Percentiles rank a stretch among this genome's conserved stretches.
Evolutionary conservation across 768 basidiomycete genomes (phyloP).

Genomic region (Kockovaella imperatae): DNA sequence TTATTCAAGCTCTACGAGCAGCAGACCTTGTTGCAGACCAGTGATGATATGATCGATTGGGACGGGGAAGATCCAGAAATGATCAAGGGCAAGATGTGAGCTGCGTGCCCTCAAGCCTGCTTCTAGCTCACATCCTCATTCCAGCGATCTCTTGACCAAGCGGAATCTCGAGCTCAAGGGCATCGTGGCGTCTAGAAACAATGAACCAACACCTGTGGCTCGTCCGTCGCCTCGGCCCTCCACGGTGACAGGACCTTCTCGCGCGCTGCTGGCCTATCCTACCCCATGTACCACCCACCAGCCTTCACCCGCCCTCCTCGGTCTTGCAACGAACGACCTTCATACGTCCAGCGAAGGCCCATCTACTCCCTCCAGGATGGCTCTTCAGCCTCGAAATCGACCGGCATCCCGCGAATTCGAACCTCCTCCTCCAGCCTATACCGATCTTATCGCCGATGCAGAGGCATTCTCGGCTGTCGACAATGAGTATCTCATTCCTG

Average conservation of each 20-base stretch:
- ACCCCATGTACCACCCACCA: no score
- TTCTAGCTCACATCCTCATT: neutral
- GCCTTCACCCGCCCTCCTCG: no score
- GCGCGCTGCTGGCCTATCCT: no score
- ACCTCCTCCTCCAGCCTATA: constrained; percentile 9
- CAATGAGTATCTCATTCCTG: constrained; percentile 18
- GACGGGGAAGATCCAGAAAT: constrained; percentile 33
- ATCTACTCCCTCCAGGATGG: no score
- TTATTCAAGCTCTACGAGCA: constrained; percentile 20
- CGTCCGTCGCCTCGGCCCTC: no score
- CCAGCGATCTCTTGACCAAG: constrained; percentile 14
- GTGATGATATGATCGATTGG: constrained; percentile 12
- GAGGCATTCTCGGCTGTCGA: constrained; percentile 8
- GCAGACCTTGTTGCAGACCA: constrained; percentile 6
- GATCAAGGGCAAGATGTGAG: constrained; percentile 25
- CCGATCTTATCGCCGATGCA: constrained; percentile 19
- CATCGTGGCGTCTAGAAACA: no score
- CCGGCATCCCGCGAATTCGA: constrained; percentile 3
- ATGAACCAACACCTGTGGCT: no score
- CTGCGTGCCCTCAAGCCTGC: neutral
- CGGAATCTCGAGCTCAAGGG: constrained; percentile 23
- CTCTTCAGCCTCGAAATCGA: no score
- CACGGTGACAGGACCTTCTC: no score
- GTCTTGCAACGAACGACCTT: no score
- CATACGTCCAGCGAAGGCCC: no score